phyloP scores from a whole-genome alignment of 441 rosid species.

The Daphne laureola region DNA sequence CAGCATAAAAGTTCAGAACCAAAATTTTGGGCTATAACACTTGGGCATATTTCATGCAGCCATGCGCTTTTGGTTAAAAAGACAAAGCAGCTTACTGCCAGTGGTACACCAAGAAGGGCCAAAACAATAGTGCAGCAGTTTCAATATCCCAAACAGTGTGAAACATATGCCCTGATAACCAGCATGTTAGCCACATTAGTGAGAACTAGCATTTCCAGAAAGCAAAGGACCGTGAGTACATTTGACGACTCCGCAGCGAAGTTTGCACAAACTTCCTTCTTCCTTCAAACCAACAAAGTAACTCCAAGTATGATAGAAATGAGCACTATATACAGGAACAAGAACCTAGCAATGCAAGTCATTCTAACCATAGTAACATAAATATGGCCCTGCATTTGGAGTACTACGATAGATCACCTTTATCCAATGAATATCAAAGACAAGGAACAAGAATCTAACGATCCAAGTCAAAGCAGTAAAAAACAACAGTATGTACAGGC shows the following conservation, averaged over 20 bases:
- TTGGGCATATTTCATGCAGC: too few species aligned
- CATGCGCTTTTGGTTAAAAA: not conserved
- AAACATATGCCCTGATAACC: conserved; percentile 44
- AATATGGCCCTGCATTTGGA: conserved; percentile 56
- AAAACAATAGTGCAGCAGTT: conserved; percentile 53
- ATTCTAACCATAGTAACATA: conserved; percentile 74
- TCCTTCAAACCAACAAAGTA: conserved; percentile 62
- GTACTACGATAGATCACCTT: conserved; percentile 81
- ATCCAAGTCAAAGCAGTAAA: conserved; percentile 91
- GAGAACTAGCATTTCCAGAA: conserved; percentile 64
- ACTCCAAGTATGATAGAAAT: conserved; percentile 80
- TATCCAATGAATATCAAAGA: conserved; percentile 97
- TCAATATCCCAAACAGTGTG: conserved; percentile 65
- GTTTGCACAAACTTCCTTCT: conserved; percentile 87
- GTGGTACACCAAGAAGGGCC: conserved; percentile 76
- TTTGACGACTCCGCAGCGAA: conserved; percentile 81
- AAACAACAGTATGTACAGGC: conserved; percentile 58
- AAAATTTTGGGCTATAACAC: too few species aligned
- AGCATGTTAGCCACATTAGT: conserved; percentile 53
- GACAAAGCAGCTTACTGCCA: conserved; percentile 62
- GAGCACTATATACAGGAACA: conserved; percentile 28
- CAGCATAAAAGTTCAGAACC: too few species aligned
- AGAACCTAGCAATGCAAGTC: conserved; percentile 42
- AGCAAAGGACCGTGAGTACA: conserved; percentile 80
- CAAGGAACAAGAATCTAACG: conserved; percentile 93